Evolutionary conservation across 2,329 filamentous ascomycete genomes (phyloP), one percentile per base, ranked within the genome.

Genomic region (Sporothrix pallida): DNA sequence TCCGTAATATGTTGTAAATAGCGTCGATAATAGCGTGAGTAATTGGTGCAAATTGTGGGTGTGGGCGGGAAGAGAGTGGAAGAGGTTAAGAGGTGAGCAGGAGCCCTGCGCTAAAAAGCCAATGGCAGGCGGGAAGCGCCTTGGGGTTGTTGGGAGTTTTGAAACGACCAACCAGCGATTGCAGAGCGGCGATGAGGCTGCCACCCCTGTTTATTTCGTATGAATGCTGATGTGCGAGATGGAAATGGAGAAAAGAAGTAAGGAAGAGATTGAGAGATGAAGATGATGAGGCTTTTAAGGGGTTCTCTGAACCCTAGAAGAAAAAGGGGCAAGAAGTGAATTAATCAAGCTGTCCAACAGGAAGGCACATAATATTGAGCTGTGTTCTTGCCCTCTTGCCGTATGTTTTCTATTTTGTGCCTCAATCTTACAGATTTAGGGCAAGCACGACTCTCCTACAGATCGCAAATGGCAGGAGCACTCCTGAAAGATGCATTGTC

Each of bases 51-150:
- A 13, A 26, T 56, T 56, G 65, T 26, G 65, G 12, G 23, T 46
- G 46, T 46, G n/a, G 62, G 62, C 60, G 60, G 54, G 60, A 65
- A 23, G 44, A 50, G 26, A 37, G 31, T 37, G 31, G 31, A 37
- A 37, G 31, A 6, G 31, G 31, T 37, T 37, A 37, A 37, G 31
- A 72, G 50, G 48, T 54, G 15, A 62, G 54, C n/a, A 54, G 56
- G 72, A 73, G 72, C 72, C 72, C 67, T 73, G 72, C 72, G 72
- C 72, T 70, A 65, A 58, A 52, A 70, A 58, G 67, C 67, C 72
- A 73, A 73, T 70, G 46, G 72, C 20, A 70, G 72, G 44, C 20
- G 37, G 54, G 37, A 58, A 31, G 54, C 42, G 56, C 56, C 15
- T 70, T 50, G 56, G 42, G 31, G 31, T 37, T 37, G 31, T 37